phyloP scores from a whole-genome alignment of 495 filamentous ascomycete genomes.

The Copromyces sp. region DNA sequence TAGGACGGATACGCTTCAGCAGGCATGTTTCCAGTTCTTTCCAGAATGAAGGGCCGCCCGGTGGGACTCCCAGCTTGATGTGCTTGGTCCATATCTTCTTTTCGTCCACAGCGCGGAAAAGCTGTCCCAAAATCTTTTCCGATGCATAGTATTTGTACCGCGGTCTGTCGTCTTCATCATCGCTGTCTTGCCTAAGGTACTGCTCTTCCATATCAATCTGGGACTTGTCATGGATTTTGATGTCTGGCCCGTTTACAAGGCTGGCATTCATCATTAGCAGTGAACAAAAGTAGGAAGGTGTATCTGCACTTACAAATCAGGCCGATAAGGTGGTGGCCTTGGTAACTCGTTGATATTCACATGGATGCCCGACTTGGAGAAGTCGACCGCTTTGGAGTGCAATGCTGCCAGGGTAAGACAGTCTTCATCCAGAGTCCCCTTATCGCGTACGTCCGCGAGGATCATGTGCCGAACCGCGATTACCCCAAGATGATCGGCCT shows the following conservation, averaged over 20 bases:
- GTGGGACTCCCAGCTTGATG: conserved; percentile 26
- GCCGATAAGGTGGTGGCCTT: conserved; percentile 15
- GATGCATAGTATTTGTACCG: conserved; percentile 53
- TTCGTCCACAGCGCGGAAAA: conserved; percentile 71
- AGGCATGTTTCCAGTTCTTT: conserved; percentile 26
- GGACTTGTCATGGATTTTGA: conserved; percentile 37
- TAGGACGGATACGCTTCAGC: conserved; percentile 13
- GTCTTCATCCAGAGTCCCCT: conserved; percentile 45
- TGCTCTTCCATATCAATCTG: conserved; percentile 35
- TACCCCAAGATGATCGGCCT: conserved; percentile 58
- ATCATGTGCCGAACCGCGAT: conserved; percentile 60
- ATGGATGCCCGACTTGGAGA: conserved; percentile 65
- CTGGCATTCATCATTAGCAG: conserved; percentile 14
- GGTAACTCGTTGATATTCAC: conserved; percentile 37
- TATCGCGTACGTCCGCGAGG: conserved; percentile 45
- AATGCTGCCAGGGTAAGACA: conserved; percentile 58
- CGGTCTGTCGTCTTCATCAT: conserved; percentile 46
- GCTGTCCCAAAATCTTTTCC: conserved; percentile 56
- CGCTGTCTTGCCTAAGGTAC: conserved; percentile 12
- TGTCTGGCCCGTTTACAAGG: conserved; percentile 53
- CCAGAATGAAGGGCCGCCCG: conserved; percentile 27
- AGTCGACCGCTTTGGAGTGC: conserved; percentile 73
- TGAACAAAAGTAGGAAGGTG: neutral
- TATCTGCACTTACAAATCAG: conserved; percentile 30
- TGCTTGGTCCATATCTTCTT: conserved; percentile 50